Evolutionary conservation across 2,329 filamentous ascomycete species (phyloP), one percentile per base, ranked within the genome.

Genomic region (Acrocalymma vagum): DNA sequence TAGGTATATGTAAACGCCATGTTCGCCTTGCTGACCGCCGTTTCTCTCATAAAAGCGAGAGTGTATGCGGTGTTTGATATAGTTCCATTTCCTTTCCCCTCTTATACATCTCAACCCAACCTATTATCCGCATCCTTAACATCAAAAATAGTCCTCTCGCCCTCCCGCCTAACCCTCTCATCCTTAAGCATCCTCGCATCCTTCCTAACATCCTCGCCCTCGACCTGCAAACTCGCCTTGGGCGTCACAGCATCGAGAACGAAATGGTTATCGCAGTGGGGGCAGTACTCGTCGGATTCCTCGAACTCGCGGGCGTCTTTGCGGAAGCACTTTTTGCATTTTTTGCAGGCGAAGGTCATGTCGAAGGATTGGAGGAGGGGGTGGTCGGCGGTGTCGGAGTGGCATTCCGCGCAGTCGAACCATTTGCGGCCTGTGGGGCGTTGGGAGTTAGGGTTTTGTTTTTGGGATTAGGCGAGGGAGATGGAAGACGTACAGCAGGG

Each of bases 401-500:
- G 94, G 76, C 94, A 99, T 70, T 96, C 88, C 53, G 90, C 88
- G 74, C 94, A 99, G 78, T 99, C 94, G 76, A 96, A 99, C 95
- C 95, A 99, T 78, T 96, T 96, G 47, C 84, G 83, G 78, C 90
- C 90, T 93, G 60, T 18, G 5, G 13, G 17, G 23, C 36, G 20
- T 47, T 26, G 51, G 42, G 47, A 38, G 29, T 29, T 18, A 32
- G n/a, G n/a, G n/a, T 27, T 15, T 18, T n/a, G 13, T 27, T 7
- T 13, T 33, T 13, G 23, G 32, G 17, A 22, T 30, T n/a, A n/a
- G n/a, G n/a, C n/a, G n/a, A n/a, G n/a, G n/a, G n/a, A n/a, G 22
- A 16, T 31, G 45, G 38, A 32, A 36, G 24, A 73, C 85, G 62
- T 82, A 93, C 94, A 99, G 80, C 94, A 99, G 50, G 92, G 89